Conservation (phyloP, 2,329 filamentous ascomycete species). For the Fusarium mexicanum region DNA sequence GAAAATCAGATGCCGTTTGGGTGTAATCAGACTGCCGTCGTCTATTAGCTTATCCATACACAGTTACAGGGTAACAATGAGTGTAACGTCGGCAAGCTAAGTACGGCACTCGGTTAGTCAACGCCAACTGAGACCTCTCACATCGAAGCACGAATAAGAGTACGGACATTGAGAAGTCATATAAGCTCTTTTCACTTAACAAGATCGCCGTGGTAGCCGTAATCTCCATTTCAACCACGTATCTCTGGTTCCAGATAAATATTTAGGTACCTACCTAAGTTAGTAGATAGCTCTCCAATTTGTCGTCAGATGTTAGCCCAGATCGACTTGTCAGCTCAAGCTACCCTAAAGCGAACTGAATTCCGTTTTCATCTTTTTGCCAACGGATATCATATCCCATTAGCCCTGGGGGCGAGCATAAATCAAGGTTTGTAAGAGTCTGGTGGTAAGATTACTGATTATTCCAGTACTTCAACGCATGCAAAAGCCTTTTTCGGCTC, state of each 20-base stretch:
- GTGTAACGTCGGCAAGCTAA: background rate
- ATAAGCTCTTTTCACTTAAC: background rate
- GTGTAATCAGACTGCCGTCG: background rate
- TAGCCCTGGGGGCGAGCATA: constrained; percentile 15
- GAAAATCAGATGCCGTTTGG: background rate
- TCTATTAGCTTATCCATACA: background rate
- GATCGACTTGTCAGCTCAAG: too few relatives aligned
- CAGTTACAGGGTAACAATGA: background rate
- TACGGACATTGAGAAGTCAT: background rate
- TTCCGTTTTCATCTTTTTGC: background rate
- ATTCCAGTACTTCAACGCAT: background rate
- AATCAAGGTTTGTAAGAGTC: constrained; percentile 9
- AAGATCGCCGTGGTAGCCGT: too few relatives aligned
- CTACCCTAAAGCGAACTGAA: background rate
- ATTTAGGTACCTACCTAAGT: too few relatives aligned
- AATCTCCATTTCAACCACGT: too few relatives aligned
- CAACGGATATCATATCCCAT: background rate
- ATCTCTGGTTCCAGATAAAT: background rate
- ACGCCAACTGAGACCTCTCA: background rate
- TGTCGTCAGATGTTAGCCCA: background rate
- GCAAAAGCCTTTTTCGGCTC: background rate
- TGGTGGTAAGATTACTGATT: background rate
- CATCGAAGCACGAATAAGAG: background rate
- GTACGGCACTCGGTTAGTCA: background rate
- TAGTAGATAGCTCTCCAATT: background rate